Base-by-base conservation (phyloP, 768 basidiomycete genomes). In the Termitomyces heimii region DNA sequence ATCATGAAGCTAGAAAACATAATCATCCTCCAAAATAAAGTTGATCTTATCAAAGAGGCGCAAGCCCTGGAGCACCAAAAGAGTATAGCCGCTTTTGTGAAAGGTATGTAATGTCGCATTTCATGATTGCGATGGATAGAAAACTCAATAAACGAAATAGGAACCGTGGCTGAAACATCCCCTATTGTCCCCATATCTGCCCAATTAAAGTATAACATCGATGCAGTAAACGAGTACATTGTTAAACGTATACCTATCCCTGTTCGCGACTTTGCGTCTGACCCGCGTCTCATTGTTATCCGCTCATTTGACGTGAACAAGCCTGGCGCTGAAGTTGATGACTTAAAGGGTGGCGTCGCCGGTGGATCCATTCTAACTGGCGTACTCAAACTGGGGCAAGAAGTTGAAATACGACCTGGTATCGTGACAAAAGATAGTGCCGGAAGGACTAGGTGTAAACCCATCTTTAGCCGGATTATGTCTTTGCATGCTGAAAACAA, bases 241-340 rank as follows among this genome's bases (percentile, higher is more conserved):
- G 94, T 94, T 62, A 95, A 93, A 71, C 85, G 90, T 52, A 98
- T 99, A 65, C 94, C 97, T 18, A 90, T 98, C 49, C 97, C 96
- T 46, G 75, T 86, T 35, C 92, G 96, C 57, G 91, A 98, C 78
- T 99, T 98, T 73, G 81, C 85, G 34, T 88, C 93, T 29, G 86
- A 91, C 60, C 94, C 97, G 0, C 86, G 88, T 34, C 86, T 99
- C 63, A 98, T 98, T 69, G 95, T 98, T 70, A 99, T 99, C 72
- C 93, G 96, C 63, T 97, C 94, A 20, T 99, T 98, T 75, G 97
- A 99, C 71, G 96, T 99, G 71, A 99, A 99, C 82, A 98, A 97
- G 73, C 97, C 97, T 12, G 97, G 96, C 68, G 86, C 95, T 4
- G 94, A 94, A 67, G 94, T 98, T 4, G 89, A 96, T 64, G 97